Conservation (phyloP, 2,329 filamentous ascomycete genomes). For the Drechmeria coniospora region DNA sequence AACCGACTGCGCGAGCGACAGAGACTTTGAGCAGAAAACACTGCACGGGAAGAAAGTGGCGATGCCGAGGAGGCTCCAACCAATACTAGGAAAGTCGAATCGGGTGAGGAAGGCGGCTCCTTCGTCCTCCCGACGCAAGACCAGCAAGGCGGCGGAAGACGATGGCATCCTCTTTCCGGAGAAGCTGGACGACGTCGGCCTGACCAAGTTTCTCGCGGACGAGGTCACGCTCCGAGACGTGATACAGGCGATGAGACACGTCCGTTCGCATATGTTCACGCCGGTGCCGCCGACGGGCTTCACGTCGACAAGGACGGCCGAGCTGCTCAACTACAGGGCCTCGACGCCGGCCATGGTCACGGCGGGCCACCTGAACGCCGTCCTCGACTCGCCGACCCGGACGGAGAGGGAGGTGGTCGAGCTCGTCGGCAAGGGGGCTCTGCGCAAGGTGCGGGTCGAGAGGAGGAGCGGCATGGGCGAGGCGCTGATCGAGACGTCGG, state of each 20-base stretch:
- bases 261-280: slow-evolving; percentile 47
- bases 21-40: too few relatives aligned
- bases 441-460: slow-evolving; percentile 50
- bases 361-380: slow-evolving; percentile 47
- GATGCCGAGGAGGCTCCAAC: slow-evolving; percentile 19
- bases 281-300: slow-evolving; percentile 48
- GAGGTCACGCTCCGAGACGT: slow-evolving; percentile 45
- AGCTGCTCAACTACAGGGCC: slow-evolving; percentile 45
- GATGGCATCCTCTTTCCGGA: slow-evolving; percentile 19
- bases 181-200: slow-evolving; percentile 44
- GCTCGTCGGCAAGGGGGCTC: slow-evolving; percentile 36
- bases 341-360: slow-evolving; percentile 49
- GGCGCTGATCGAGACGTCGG: slow-evolving; percentile 41
- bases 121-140: slow-evolving; percentile 12
- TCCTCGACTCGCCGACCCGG: slow-evolving; percentile 45
- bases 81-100: slow-evolving; percentile 21
- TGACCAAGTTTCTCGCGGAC: slow-evolving; percentile 36
- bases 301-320: slow-evolving; percentile 45
- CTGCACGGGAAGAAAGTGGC: slow-evolving; percentile 2
- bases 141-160: slow-evolving; percentile 9
- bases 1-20: too few relatives aligned
- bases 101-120: slow-evolving; percentile 18
- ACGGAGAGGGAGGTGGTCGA: slow-evolving; percentile 54
- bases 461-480: slow-evolving; percentile 47
- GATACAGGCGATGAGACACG: slow-evolving; percentile 48